Conservation (phyloP, 306 rosid genomes). For the Vigna unguiculata region DNA sequence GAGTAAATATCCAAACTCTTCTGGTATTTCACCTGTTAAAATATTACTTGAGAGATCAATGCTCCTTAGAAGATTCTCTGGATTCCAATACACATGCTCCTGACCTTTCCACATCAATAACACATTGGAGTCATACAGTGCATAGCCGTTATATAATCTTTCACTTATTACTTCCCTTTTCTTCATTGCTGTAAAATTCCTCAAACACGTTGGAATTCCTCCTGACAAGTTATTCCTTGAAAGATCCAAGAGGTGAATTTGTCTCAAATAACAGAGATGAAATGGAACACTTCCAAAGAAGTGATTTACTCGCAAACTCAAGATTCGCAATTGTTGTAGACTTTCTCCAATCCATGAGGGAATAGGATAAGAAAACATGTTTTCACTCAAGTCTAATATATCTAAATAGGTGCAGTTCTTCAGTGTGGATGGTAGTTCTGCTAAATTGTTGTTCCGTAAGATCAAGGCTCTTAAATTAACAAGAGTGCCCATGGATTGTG, state of each 20-base stretch:
- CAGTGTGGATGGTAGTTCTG: not conserved
- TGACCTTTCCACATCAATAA: no score
- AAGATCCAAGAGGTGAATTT: not conserved
- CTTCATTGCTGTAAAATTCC: constrained; percentile 2
- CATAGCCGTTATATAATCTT: no score
- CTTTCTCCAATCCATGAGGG: not conserved
- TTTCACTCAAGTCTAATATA: not conserved
- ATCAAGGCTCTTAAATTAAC: not conserved
- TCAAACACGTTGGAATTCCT: not conserved
- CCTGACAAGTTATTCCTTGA: not conserved
- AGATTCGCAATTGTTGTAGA: not conserved
- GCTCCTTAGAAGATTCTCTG: no score
- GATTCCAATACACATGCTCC: no score
- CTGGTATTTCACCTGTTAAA: no score
- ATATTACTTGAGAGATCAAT: no score
- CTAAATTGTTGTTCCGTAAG: not conserved
- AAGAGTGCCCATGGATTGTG: not conserved
- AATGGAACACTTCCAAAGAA: not conserved
- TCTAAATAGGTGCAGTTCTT: not conserved
- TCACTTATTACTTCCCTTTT: no score
- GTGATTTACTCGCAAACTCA: not conserved
- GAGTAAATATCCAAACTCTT: no score
- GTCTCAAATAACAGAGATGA: not conserved
- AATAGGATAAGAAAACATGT: no score
- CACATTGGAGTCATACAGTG: no score